Evolutionary conservation across 1,284 basidiomycete species (phyloP).

Genomic region (Xanthoconium separans): DNA sequence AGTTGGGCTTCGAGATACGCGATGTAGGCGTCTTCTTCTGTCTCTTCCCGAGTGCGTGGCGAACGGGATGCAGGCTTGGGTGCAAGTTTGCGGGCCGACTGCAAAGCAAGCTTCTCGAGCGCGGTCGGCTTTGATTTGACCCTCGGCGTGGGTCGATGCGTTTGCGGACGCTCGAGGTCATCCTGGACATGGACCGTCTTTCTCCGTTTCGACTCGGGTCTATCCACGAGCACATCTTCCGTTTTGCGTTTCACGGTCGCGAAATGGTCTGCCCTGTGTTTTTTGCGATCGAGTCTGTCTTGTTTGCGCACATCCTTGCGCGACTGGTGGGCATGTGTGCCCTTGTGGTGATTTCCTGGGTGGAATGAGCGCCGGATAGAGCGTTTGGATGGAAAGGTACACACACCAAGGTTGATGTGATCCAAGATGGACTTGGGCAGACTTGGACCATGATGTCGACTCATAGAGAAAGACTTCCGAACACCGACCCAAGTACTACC

Average conservation of each 20-base stretch:
- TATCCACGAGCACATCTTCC: conserved; percentile 41
- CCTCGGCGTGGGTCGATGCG: not conserved
- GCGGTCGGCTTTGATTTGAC: conserved; percentile 20
- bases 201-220: conserved; percentile 46
- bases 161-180: not conserved
- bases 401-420: conserved; percentile 23
- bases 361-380: not conserved
- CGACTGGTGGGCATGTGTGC: conserved; percentile 30
- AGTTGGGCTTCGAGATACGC: conserved; percentile 74
- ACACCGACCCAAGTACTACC: not conserved
- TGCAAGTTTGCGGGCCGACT: conserved; percentile 11
- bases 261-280: conserved; percentile 58
- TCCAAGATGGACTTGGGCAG: conserved; percentile 30
- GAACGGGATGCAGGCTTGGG: conserved; percentile 19
- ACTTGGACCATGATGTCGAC: conserved; percentile 15
- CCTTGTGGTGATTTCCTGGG: conserved; percentile 6
- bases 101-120: conserved; percentile 37
- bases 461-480: not conserved
- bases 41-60: conserved; percentile 42
- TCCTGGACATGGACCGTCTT: conserved; percentile 24
- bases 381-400: not conserved
- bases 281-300: conserved; percentile 55
- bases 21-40: conserved; percentile 77
- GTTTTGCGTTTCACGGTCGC: conserved; percentile 31
- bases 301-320: conserved; percentile 69